These are phyloP conservation scores for Kluyveromyces aestuarii DNA, from an alignment of 805 yeast species.

Conservation along the genomic window DNA sequence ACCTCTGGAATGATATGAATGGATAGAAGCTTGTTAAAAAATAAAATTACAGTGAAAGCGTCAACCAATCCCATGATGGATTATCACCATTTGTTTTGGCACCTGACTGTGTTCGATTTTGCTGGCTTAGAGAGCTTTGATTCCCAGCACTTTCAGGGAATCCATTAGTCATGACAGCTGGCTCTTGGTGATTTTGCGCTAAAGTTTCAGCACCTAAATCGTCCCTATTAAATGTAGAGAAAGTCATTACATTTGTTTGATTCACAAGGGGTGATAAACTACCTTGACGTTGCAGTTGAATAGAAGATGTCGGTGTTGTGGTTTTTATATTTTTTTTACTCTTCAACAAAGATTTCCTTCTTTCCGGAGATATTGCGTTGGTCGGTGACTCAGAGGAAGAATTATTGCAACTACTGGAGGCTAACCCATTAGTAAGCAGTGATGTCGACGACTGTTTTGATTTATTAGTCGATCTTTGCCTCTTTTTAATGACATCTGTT, in stretches of 20 bases:
- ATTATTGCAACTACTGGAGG: neutral
- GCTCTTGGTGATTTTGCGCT: neutral
- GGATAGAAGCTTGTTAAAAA: too few species aligned
- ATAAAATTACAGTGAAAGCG: conserved; percentile 5
- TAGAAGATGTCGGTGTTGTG: neutral
- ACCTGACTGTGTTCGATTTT: neutral
- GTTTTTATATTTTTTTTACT: neutral
- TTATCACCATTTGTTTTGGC: conserved; percentile 4
- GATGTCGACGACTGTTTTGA: neutral
- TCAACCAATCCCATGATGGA: conserved; percentile 9
- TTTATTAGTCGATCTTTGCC: conserved; percentile 48
- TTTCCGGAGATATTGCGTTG: conserved; percentile 1
- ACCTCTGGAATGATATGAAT: neutral
- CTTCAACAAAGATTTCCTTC: neutral
- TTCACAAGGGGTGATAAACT: neutral
- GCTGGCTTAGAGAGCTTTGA: neutral
- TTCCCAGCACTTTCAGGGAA: neutral
- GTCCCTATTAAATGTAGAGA: neutral
- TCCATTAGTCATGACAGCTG: neutral
- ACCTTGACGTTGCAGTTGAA: neutral
- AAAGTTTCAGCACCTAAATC: neutral
- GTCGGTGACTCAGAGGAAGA: neutral
- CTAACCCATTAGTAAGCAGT: neutral
- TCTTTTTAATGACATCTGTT: conserved; percentile 84
- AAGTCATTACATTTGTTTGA: neutral